phyloP scores from a whole-genome alignment of 2,329 filamentous ascomycete genomes.

The Lojkania enalia region DNA sequence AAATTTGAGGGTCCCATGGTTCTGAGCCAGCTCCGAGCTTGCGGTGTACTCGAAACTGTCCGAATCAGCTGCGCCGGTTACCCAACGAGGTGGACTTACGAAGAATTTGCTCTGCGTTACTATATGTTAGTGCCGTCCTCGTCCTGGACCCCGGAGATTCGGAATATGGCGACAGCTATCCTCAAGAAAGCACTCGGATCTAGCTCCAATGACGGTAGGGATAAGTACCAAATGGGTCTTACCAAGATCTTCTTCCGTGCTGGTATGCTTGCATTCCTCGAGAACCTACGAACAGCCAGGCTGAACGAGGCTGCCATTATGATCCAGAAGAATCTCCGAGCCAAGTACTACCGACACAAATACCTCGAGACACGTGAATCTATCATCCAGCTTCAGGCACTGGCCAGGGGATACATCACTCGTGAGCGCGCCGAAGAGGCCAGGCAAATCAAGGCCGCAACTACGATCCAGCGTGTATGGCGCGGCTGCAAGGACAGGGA shows the following conservation, averaged over 20 bases:
- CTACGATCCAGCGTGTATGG: conserved; percentile 94
- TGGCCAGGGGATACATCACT: conserved; percentile 75
- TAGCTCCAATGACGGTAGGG: conserved; percentile 67
- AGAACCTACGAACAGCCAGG: conserved; percentile 87
- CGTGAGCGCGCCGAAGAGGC: conserved; percentile 78
- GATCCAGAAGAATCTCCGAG: conserved; percentile 97
- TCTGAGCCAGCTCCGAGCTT: conserved; percentile 92
- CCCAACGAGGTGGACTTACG: conserved; percentile 97
- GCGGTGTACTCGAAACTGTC: conserved; percentile 97
- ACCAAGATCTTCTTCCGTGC: conserved; percentile 99
- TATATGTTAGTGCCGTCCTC: conserved; percentile 94
- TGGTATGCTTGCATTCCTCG: conserved; percentile 96
- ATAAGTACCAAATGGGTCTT: conserved; percentile 96
- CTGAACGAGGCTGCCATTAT: conserved; percentile 93
- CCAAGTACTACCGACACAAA: conserved; percentile 90
- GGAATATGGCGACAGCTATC: conserved; percentile 91
- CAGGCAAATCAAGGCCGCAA: conserved; percentile 82
- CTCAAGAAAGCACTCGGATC: conserved; percentile 78
- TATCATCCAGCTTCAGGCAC: conserved; percentile 78
- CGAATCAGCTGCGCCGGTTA: conserved; percentile 97
- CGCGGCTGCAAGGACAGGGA: conserved; percentile 88
- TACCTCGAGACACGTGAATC: conserved; percentile 85
- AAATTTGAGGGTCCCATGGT: conserved; percentile 99
- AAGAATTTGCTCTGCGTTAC: conserved; percentile 95
- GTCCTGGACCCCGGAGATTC: conserved; percentile 91